Evolutionary conservation across 208 protist species (phyloP), one percentile per base, ranked within the genome.

Genomic region (Tritrichomonas musculus): DNA sequence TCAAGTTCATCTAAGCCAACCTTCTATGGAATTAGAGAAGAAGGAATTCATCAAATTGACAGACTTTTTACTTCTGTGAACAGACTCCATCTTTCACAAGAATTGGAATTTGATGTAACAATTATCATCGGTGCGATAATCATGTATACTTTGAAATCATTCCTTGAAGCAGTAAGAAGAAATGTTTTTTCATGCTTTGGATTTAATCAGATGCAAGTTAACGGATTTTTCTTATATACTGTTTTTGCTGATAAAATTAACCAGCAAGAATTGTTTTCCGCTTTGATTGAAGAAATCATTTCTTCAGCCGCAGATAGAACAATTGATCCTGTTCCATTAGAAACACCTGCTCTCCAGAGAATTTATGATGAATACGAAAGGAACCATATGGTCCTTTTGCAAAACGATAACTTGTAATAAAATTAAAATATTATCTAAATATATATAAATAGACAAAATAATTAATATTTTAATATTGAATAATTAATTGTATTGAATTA

Each of bases 201-300:
- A 57, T 88, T 88, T 30, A 88, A 88, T 30, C 77, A 88, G n/a
- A 88, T 88, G 41, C 77, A 88, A 49, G 47, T 88, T 25, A 36
- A 88, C 36, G 47, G n/a, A 36, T 88, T 41, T 39, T 88, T 88
- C 77, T 57, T 88, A 0, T 88, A 88, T 47, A 88, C 41, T 25
- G 47, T 47, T 9, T 20, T 88, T 20, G 14, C 33, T 27, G 77
- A 88, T 47, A 88, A 88, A 30, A 33, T 88, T 8, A 36, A 88
- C 5, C 20, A 88, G 8, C 41, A 25, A 39, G 47, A 44, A 17
- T 11, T 88, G 0, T 88, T 88, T 27, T 47, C 9, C 47, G 44
- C 77, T 27, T 14, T 88, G 47, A 88, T 88, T 60, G 77, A 88
- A 49, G 77, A 88, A 57, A 49, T 88, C 0, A 9, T 88, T 14